Evolutionary conservation across 2,329 filamentous ascomycete genomes (phyloP), one percentile per base, ranked within the genome.

Genomic region (Neofusicoccum sp.): DNA sequence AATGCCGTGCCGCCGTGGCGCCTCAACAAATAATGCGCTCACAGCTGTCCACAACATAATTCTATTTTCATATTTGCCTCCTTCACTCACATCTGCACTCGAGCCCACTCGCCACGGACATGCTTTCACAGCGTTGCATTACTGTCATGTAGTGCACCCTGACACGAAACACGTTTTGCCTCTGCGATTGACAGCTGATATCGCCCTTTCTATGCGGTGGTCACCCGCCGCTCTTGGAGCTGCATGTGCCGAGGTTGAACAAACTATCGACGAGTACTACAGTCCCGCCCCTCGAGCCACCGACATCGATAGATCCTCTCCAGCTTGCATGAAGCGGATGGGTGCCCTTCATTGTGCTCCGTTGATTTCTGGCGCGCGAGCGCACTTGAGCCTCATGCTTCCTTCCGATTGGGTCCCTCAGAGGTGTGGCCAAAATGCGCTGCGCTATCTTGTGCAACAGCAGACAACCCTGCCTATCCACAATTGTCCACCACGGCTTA

Each of bases 211-310:
- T 26, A 7, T 12, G 31, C n/a, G 3, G 26, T 14, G 4, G 26
- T 14, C 11, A 26, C 20, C 16, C 4, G 26, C 33, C 33, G 12
- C 16, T 30, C 5, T 11, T 24, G 24, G 34, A 20, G 34, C 34
- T 54, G 49, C 51, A 43, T 33, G 38, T 28, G 51, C 24, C 36
- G 31, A 36, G 14, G 33, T 53, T 1, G 34, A 30, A 53, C 38
- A 43, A 38, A 56, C 51, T 44, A 56, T 43, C 33, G 51, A 33
- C 36, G 20, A 33, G 51, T 56, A 16, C 28, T 33, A 56, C 51
- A 56, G 38, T 43, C 28, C 36, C 51, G 51, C 26, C 14, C 43
- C 38, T 43, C 38, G 38, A 43, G 43, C 38, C 43, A 28, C 51
- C 28, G 51, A 12, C 36, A 28, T 33, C 36, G 36, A 31, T 12